These are phyloP conservation scores for Fusarium newnesense DNA, from an alignment of 2,329 filamentous ascomycete genomes.

Conservation along the genomic window DNA sequence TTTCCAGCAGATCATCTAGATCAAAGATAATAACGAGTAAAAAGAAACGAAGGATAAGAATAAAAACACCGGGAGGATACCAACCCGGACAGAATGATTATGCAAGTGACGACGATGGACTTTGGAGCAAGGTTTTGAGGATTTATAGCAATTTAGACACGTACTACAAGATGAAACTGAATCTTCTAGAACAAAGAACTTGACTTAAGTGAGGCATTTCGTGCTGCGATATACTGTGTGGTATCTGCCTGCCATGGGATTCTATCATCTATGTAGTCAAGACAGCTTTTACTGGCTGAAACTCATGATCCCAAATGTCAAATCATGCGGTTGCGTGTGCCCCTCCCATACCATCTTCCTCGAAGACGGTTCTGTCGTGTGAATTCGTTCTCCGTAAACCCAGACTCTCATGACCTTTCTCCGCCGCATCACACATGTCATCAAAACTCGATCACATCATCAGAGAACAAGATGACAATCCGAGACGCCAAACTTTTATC, in stretches of 20 bases:
- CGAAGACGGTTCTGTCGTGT: neutral
- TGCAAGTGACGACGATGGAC: slow-evolving; percentile 42
- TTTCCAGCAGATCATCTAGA: slow-evolving; percentile 95
- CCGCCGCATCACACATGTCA: neutral
- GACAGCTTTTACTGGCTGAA: slow-evolving; percentile 2
- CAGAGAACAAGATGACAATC: slow-evolving; percentile 1
- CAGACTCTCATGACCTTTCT: neutral
- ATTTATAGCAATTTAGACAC: slow-evolving; percentile 43
- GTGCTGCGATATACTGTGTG: slow-evolving; percentile 3
- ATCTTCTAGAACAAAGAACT: slow-evolving; percentile 38
- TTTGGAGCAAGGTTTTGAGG: slow-evolving; percentile 41
- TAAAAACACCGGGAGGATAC: slow-evolving; percentile 17
- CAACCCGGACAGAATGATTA: slow-evolving; percentile 37
- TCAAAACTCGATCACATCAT: slow-evolving; percentile 9
- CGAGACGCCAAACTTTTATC: slow-evolving; percentile 10
- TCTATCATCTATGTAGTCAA: slow-evolving; percentile 14
- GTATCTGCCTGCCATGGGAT: slow-evolving; percentile 13
- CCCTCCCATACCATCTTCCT: neutral
- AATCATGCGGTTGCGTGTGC: neutral
- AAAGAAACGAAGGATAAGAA: slow-evolving; percentile 29
- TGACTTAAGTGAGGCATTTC: neutral
- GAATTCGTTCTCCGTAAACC: neutral
- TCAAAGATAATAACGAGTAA: slow-evolving; percentile 24
- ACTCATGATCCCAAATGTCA: slow-evolving; percentile 4
- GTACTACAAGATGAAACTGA: slow-evolving; percentile 42